Evolutionary conservation across 352 stramenopile species (phyloP), one percentile per base, ranked within the genome.

Genomic region (Pythium grandisporangium): DNA sequence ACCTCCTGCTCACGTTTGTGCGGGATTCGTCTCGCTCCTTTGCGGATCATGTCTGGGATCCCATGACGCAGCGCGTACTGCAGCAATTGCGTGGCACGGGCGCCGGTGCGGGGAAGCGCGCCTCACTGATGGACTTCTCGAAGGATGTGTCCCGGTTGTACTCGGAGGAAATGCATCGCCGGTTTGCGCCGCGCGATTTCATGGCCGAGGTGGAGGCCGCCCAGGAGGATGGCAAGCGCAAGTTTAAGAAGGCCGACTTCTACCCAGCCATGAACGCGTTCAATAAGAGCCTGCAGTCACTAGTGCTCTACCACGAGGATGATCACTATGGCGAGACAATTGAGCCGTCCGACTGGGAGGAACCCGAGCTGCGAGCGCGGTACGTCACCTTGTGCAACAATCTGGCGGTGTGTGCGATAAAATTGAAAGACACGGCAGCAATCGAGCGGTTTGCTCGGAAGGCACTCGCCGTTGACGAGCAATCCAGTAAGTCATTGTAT

Each of bases 371-470:
- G 14, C 49, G 49, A 3, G 29, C 43, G 26, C 49, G 49, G 5
- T 87, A 74, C 34, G 74, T 87, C 26, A 84, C 58, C 39, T 54
- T 85, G 11, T 90, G 79, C 43, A 72, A 57, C 50, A 93, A 93
- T 48, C 48, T 88, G 5, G 76, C 79, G 2, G 63, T 93, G 23
- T 93, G 79, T 35, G 76, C 58, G 10, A 62, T 93, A 37, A 93
- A 89, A 45, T 41, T 84, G 45, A 57, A 64, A 25, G 59, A 82
- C 25, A 35, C 59, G 7, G 63, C 71, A 8, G 12, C 63, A n/a
- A 70, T 87, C 22, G 66, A 61, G 1, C 55, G 80, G 48, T 87
- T 82, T 37, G 62, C 76, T 4, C 37, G 43, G 16, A 78, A 81
- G n/a, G 69, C 76, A 5, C 53, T 90, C 16, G 55, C 44, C 0